phyloP scores from a whole-genome alignment of 148 eudicot species.

The Nepenthes mirabilis region DNA sequence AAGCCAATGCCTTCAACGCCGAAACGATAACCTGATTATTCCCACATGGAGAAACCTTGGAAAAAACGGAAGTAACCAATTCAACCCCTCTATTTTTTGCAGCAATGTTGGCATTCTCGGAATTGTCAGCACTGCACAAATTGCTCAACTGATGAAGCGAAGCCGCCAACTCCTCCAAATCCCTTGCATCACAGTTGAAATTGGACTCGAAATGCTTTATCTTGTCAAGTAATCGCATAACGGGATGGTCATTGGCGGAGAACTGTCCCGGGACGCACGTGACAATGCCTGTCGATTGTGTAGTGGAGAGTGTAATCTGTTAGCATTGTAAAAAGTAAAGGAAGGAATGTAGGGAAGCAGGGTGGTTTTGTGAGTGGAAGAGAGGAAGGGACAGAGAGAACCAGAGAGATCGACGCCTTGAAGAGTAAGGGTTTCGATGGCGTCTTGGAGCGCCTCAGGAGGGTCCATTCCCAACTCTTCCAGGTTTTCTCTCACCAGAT shows the following conservation, averaged over 20 bases:
- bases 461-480: conserved; percentile 82
- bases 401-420: conserved; percentile 98
- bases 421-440: conserved; percentile 71
- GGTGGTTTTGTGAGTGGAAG: background rate
- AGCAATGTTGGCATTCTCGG: conserved; percentile 53
- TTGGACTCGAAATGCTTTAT: conserved; percentile 15
- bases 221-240: conserved; percentile 30
- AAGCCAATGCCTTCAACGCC: conserved; percentile 35
- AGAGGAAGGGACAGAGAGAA: background rate
- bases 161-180: conserved; percentile 13
- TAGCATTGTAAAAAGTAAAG: background rate
- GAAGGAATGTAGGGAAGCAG: background rate
- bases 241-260: conserved; percentile 35
- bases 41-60: conserved; percentile 19
- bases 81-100: conserved; percentile 60
- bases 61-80: conserved; percentile 34
- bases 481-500: conserved; percentile 70
- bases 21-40: conserved; percentile 17
- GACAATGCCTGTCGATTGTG: conserved; percentile 36
- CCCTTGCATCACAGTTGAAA: conserved; percentile 10
- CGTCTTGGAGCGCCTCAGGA: conserved; percentile 78
- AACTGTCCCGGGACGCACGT: conserved; percentile 52
- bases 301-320: background rate
- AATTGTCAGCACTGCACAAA: conserved; percentile 23
- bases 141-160: conserved; percentile 30